A percentile compares a stretch with the other conserved stretches of the same genome.
phyloP scores from a whole-genome alignment of 179 eudicot species.

The Silene coronaria region DNA sequence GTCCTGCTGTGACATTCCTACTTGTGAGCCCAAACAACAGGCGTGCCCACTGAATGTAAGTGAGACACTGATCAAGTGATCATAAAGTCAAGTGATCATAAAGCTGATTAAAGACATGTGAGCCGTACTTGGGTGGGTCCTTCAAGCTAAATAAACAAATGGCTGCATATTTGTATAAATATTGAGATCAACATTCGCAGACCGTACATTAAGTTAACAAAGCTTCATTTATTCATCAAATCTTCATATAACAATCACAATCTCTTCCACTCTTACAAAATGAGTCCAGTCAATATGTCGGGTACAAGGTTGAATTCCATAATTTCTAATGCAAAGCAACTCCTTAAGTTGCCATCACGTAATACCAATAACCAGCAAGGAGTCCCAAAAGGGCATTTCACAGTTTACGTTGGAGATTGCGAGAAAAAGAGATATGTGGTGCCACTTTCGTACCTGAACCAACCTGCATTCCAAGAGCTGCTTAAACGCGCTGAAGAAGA shows the following conservation, averaged over 20 bases:
- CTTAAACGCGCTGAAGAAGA: conserved; percentile 52
- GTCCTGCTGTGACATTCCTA: not conserved
- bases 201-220: not conserved
- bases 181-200: conserved; percentile 5
- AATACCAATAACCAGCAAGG: conserved; percentile 32
- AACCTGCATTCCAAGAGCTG: conserved; percentile 47
- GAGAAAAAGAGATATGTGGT: conserved; percentile 44
- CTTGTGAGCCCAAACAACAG: conserved; percentile 19
- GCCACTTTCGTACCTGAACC: conserved; percentile 47
- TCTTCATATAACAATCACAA: not conserved
- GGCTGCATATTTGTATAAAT: conserved; percentile 18
- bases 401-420: conserved; percentile 47
- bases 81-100: not conserved
- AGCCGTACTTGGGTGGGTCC: conserved; percentile 17
- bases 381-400: conserved; percentile 54
- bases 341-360: conserved; percentile 37
- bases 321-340: conserved; percentile 30
- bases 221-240: conserved; percentile 10
- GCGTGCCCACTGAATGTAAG: conserved; percentile 26
- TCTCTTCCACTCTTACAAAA: not conserved
- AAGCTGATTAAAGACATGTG: conserved; percentile 22
- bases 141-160: conserved; percentile 5
- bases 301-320: conserved; percentile 16
- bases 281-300: conserved; percentile 5
- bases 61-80: conserved; percentile 4